Evolutionary conservation across 1,284 basidiomycete genomes (phyloP), one percentile per base, ranked within the genome.

Genomic region (Marasmius tenuissimus): DNA sequence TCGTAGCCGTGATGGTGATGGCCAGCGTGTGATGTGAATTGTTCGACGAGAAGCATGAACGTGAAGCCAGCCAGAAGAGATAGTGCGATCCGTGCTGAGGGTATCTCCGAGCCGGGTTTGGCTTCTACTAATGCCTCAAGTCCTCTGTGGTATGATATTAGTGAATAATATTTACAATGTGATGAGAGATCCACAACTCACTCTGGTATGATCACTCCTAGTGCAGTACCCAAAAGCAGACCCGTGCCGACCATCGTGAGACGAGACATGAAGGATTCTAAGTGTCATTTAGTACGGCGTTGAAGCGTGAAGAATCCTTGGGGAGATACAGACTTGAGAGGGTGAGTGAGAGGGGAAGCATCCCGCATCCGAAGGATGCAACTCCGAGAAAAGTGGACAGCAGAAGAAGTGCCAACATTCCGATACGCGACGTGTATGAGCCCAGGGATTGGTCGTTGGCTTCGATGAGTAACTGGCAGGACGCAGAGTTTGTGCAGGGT

Each of bases 201-300:
- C 93, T 97, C 95, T 20, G 95, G 95, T 60, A 97, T 91, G 69
- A 97, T 93, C 35, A 97, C 87, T 10, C 93, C 93, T 66, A 97
- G 76, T 0, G 94, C 94, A 6, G 94, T 91, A 14, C 95, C 95
- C 27, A 97, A 82, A 27, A 97, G 81, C 18, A 97, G 76, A n/a
- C 95, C 95, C 35, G 90, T 91, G 22, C 93, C 90, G 27, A 94
- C 73, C 20, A 81, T 81, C 10, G 84, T 84, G 47, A 91, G 72
- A 35, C 78, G 75, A 34, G 81, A 80, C 56, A 88, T 71, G 34
- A 78, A 69, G 61, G 69, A 70, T 72, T 75, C 75, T 86, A 73
- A 34, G 48, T 14, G 40, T 54, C 58, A 58, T 48, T 47, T 47
- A 40, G 40, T n/a, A 63, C n/a, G 12, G 35, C 20, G 16, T 35